Evolutionary conservation across 768 basidiomycete genomes (phyloP).

Genomic region (Amylocystis lapponica): DNA sequence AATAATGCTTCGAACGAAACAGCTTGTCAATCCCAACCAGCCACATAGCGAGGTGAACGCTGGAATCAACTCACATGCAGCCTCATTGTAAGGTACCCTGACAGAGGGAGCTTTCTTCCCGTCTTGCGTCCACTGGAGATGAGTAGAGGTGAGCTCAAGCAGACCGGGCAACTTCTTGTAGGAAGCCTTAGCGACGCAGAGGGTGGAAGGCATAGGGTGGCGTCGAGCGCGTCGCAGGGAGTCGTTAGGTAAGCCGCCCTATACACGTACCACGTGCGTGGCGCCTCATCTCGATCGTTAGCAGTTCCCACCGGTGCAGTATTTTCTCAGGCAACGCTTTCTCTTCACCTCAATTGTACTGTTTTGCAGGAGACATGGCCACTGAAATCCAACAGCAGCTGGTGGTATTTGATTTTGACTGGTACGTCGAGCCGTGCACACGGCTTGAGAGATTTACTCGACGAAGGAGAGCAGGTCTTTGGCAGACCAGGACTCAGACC

Average conservation of each 20-base stretch:
- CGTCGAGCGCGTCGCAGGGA: slow-evolving; percentile 2
- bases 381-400: slow-evolving; percentile 49
- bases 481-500: slow-evolving; percentile 94
- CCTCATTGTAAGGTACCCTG: slow-evolving; percentile 53
- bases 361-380: slow-evolving; percentile 13
- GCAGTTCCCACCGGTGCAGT: not conserved
- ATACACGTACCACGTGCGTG: not conserved
- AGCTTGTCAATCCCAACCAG: not conserved
- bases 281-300: not conserved
- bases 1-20: slow-evolving; percentile 57
- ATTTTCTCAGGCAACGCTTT: not conserved
- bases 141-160: slow-evolving; percentile 66
- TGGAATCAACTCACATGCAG: slow-evolving; percentile 54
- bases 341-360: not conserved
- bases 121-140: slow-evolving; percentile 78
- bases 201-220: slow-evolving; percentile 47
- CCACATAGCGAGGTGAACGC: not conserved
- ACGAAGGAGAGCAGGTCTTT: slow-evolving; percentile 55
- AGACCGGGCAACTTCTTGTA: slow-evolving; percentile 80
- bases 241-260: slow-evolving; percentile 23
- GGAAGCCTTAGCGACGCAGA: slow-evolving; percentile 69
- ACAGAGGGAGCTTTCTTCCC: slow-evolving; percentile 61
- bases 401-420: slow-evolving; percentile 96
- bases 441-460: not conserved
- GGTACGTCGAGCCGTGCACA: slow-evolving; percentile 39